These are phyloP conservation scores for Termitomyces sp. DNA, from an alignment of 768 basidiomycete species.

Conservation along the genomic window DNA sequence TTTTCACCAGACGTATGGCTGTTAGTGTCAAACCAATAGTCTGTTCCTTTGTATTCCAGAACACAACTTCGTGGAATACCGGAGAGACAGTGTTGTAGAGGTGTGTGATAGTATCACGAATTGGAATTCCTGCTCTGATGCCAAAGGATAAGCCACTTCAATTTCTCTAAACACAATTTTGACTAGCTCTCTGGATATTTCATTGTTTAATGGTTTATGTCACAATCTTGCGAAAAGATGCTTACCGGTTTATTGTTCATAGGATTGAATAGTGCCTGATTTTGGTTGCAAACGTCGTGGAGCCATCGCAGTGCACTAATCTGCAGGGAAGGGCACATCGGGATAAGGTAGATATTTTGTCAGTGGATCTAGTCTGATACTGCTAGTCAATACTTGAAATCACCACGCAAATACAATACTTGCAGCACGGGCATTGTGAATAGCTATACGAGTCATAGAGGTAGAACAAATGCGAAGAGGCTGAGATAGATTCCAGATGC, in stretches of 20 bases:
- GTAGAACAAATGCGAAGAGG: neutral
- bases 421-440: too few species aligned
- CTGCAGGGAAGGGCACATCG: constrained; percentile 43
- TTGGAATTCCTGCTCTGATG: constrained; percentile 72
- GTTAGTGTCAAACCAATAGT: too few species aligned
- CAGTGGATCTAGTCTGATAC: constrained; percentile 55
- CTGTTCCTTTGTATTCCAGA: too few species aligned
- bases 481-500: neutral
- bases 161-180: constrained; percentile 83
- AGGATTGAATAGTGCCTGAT: constrained; percentile 78
- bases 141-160: constrained; percentile 80
- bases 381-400: constrained; percentile 2
- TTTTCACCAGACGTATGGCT: too few species aligned
- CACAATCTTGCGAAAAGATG: neutral
- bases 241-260: constrained; percentile 61
- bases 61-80: too few species aligned
- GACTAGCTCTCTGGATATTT: constrained; percentile 60
- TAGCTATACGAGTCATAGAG: too few species aligned
- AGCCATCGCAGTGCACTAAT: constrained; percentile 68
- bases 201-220: constrained; percentile 31
- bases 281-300: constrained; percentile 83
- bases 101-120: constrained; percentile 80
- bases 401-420: neutral
- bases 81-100: constrained; percentile 84
- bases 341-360: too few species aligned